These are phyloP conservation scores for Ophryocystis elektroscirrha DNA, from an alignment of 169 alveolate species.

Conservation along the genomic window DNA sequence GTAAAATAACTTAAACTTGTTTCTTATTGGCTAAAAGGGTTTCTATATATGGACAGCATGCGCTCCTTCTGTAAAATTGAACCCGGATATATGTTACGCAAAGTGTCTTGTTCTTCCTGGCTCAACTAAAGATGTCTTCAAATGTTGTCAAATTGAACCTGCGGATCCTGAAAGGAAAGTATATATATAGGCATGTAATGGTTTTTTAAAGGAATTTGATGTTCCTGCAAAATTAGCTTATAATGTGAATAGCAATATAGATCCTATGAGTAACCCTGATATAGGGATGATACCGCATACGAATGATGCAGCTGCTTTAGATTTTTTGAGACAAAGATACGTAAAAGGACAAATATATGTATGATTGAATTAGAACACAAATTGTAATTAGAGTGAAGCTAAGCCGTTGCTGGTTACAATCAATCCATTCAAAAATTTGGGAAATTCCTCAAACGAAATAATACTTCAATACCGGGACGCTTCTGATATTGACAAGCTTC, in stretches of 20 bases:
- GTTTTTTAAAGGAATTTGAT: constrained; percentile 7
- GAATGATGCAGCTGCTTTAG: constrained; percentile 55
- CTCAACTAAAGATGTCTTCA: not conserved
- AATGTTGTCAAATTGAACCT: constrained; percentile 7
- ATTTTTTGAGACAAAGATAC: constrained; percentile 26
- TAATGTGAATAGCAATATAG: constrained; percentile 39
- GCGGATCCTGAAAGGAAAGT: constrained; percentile 6
- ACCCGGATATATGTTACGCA: constrained; percentile 4
- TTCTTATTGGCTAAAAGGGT: not conserved
- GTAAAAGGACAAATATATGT: constrained; percentile 8
- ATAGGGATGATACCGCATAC: constrained; percentile 59
- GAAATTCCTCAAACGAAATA: constrained; percentile 42
- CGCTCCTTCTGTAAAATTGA: constrained; percentile 7
- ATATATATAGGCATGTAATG: not conserved
- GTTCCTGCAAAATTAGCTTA: constrained; percentile 43
- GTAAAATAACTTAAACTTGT: not conserved
- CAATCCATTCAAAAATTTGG: constrained; percentile 57
- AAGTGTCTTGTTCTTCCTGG: constrained; percentile 7
- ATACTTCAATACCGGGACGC: constrained; percentile 41
- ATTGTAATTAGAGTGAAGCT: too few species aligned
- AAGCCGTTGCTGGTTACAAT: constrained; percentile 62
- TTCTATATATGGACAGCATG: constrained; percentile 7
- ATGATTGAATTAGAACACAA: too few species aligned
- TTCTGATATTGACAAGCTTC: constrained; percentile 32
- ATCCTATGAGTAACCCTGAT: constrained; percentile 61